These are phyloP conservation scores for Phellinidium pouzarii DNA, from an alignment of 1,284 basidiomycete species.

Conservation along the genomic window DNA sequence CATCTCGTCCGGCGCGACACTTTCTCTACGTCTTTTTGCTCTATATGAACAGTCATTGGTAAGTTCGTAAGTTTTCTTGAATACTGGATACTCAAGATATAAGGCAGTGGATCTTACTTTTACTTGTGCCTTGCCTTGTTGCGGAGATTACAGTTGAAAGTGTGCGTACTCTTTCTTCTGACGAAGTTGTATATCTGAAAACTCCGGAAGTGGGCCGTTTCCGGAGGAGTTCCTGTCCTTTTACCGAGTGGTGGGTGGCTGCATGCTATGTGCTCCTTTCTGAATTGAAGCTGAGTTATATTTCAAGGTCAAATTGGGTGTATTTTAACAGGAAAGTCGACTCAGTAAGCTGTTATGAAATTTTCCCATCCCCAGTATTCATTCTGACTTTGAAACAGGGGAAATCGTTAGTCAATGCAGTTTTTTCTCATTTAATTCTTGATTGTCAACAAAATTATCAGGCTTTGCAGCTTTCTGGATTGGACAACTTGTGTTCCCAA, in stretches of 20 bases:
- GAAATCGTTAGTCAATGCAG: not conserved
- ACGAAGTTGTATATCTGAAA: not conserved
- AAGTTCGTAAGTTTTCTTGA: not conserved
- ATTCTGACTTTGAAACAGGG: not conserved
- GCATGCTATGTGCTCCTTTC: not conserved
- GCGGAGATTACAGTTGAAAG: conserved; percentile 15
- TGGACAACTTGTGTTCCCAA: conserved; percentile 1
- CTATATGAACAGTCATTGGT: conserved; percentile 13
- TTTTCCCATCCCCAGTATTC: not conserved
- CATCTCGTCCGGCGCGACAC: conserved; percentile 15
- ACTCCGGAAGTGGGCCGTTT: conserved; percentile 1
- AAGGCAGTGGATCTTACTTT: conserved; percentile 10
- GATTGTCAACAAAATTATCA: not conserved
- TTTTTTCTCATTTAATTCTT: not conserved
- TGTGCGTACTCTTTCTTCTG: conserved; percentile 3
- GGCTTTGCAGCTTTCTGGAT: conserved; percentile 4
- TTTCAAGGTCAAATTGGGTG: not conserved
- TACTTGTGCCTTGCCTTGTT: conserved; percentile 11
- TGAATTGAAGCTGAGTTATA: not conserved
- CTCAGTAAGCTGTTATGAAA: not conserved
- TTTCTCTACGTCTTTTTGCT: conserved; percentile 15
- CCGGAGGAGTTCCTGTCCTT: not conserved
- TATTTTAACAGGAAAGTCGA: not conserved
- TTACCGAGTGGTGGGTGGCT: not conserved
- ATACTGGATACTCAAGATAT: not conserved